These are phyloP conservation scores for Pseudogymnoascus sp. DNA, from an alignment of 2,329 filamentous ascomycete species.

Conservation along the genomic window DNA sequence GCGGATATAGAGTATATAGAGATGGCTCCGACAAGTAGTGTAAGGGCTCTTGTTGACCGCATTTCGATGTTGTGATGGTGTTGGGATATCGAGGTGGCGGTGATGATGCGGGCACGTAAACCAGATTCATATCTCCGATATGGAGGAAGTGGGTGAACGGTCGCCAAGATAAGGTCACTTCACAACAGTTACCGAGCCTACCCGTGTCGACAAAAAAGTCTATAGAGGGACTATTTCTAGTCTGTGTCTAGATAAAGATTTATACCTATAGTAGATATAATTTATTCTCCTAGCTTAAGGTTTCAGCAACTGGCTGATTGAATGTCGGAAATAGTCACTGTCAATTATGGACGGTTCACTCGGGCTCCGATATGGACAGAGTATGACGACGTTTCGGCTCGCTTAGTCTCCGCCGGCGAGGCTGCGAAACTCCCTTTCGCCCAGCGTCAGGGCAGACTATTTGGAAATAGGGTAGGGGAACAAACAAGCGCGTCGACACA, in stretches of 20 bases:
- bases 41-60: slow-evolving; percentile 1
- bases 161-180: no score
- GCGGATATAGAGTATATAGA: neutral
- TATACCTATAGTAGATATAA: no score
- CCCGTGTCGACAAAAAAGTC: no score
- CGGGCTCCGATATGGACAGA: neutral
- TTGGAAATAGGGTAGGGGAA: neutral
- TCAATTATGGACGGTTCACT: no score
- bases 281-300: no score
- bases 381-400: slow-evolving; percentile 7
- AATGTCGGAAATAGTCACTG: no score
- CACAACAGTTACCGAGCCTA: no score
- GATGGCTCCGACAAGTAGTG: neutral
- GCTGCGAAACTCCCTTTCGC: slow-evolving; percentile 5
- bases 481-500: neutral
- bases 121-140: neutral
- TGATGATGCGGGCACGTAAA: neutral
- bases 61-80: neutral
- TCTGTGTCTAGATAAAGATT: no score
- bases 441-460: slow-evolving; percentile 5
- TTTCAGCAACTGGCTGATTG: no score
- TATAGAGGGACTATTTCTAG: no score
- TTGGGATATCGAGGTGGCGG: neutral
- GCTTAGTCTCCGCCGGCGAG: slow-evolving; percentile 6
- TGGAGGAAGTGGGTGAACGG: no score